Evolutionary conservation across 257 asterid genomes (phyloP), one percentile per base, ranked within the genome.

Genomic region (Solanum dulcamara): DNA sequence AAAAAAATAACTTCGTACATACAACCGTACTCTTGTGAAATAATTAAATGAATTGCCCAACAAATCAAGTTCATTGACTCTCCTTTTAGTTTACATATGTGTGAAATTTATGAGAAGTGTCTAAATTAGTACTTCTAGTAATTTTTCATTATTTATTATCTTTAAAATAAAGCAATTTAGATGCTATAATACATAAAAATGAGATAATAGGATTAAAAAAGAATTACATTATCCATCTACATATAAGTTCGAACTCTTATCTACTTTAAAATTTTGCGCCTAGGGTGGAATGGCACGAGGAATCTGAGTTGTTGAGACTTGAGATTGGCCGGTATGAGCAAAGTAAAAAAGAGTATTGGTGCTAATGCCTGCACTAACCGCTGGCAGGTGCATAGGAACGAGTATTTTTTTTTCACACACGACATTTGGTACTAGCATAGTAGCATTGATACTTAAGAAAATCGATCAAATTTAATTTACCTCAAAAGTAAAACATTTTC

Each of bases 391-490:
- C 14, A 4, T 38, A 8, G 18, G 46, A 68, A 60, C 26, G 68
- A 10, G 5, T 51, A 20, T 20, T 3, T 60, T 24, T 10, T 24
- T 13, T 46, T 46, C 12, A 3, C 4, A 9, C 26, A 0, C 32
- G 3, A 4, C 5, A 0, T 62, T 0, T 5, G 20, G 26, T 62
- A 62, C 0, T 62, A n/a, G n/a, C 2, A 28, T 13, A 26, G 2
- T 12, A 1, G 26, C 26, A 26, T 1, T 11, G 0, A 62, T 62
- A 28, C 13, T 0, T 13, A 13, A 28, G 11, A 0, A 28, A 2
- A 26, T 62, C 10, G 0, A 26, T 10, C 0, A 2, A 0, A 24
- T 26, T 26, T 60, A 26, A 26, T 24, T 26, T 26, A 0, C 0
- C 0, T n/a, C 0, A n/a, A 24, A 2, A 24, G 4, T 10, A 10